These are phyloP conservation scores for Plasmodium relictum DNA, from an alignment of 169 alveolate species.

Conservation along the genomic window DNA sequence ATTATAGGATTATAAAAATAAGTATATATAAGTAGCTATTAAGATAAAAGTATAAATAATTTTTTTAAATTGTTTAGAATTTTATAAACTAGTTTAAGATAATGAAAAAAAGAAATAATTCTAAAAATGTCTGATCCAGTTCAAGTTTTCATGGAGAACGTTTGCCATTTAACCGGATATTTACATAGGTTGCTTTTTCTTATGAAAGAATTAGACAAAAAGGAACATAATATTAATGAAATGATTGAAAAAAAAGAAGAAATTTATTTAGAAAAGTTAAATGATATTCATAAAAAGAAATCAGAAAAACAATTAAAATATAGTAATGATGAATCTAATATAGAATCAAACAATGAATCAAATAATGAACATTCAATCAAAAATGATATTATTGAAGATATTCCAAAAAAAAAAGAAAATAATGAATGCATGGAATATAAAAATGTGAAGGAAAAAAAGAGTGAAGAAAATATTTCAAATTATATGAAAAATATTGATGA, in stretches of 20 bases:
- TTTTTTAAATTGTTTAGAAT: too few relatives aligned
- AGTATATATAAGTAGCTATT: too few relatives aligned
- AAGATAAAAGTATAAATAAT: too few relatives aligned
- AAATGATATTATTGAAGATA: not conserved
- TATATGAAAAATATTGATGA: not conserved
- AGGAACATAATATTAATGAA: constrained; percentile 34
- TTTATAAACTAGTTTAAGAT: too few relatives aligned
- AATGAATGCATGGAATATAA: not conserved
- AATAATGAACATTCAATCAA: not conserved
- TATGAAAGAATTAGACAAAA: constrained; percentile 59
- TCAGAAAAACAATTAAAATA: constrained; percentile 10
- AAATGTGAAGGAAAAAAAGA: not conserved
- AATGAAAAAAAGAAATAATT: not conserved
- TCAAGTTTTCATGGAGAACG: constrained; percentile 69
- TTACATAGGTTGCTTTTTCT: constrained; percentile 60
- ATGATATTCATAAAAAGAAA: constrained; percentile 1
- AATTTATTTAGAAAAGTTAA: constrained; percentile 30
- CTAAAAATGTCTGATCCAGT: constrained; percentile 65
- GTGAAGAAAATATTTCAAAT: not conserved
- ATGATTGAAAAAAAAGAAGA: constrained; percentile 58
- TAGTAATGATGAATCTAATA: not conserved
- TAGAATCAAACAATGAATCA: not conserved
- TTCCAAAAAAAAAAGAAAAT: not conserved
- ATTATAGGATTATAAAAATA: too few relatives aligned
- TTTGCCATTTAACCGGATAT: constrained; percentile 62